Evolutionary conservation across 148 eudicot species (phyloP).

Genomic region (Bassia scoparia): DNA sequence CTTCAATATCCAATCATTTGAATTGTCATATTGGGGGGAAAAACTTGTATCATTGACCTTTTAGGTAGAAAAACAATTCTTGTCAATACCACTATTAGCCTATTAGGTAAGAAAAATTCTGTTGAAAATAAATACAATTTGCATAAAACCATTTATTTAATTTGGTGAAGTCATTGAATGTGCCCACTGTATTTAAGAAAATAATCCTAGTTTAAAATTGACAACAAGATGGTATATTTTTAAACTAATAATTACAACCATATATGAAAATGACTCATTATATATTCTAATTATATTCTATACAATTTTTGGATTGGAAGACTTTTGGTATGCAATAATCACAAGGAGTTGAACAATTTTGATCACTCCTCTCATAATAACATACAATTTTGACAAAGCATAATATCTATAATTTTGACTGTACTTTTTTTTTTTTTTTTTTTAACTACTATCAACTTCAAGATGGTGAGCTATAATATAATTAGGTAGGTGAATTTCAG

Average conservation of each 20-base stretch:
- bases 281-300: neutral
- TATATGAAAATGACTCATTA: neutral
- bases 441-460: slow-evolving; percentile 6
- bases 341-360: slow-evolving; percentile 18
- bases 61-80: neutral
- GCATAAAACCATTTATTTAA: too few relatives aligned
- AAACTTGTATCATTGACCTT: neutral
- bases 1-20: neutral
- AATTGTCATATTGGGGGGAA: neutral
- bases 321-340: neutral
- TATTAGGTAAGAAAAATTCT: neutral
- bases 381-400: slow-evolving; percentile 16
- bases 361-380: slow-evolving; percentile 23
- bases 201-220: too few relatives aligned
- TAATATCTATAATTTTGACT: slow-evolving; percentile 16
- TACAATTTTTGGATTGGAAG: neutral
- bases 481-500: slow-evolving; percentile 27
- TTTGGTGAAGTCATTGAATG: neutral
- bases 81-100: neutral
- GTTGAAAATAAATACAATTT: neutral
- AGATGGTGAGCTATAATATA: slow-evolving; percentile 11
- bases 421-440: neutral
- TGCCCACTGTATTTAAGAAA: too few relatives aligned
- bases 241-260: neutral
- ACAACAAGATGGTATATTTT: too few relatives aligned